These are phyloP conservation scores for Triangularia verruculosa DNA, from an alignment of 2,329 filamentous ascomycete genomes.

Conservation along the genomic window DNA sequence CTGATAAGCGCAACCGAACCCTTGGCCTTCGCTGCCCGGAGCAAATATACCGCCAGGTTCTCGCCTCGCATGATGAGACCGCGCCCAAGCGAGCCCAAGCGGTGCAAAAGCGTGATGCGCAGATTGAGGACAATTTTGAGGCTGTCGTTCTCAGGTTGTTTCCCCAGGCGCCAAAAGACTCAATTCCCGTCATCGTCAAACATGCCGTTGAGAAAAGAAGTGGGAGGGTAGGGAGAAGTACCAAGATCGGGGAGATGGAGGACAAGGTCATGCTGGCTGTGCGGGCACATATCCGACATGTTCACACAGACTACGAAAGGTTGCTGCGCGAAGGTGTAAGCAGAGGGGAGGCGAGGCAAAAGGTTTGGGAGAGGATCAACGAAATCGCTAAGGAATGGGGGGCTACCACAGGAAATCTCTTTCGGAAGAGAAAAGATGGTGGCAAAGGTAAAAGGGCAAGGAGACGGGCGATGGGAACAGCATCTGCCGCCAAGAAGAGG, in stretches of 20 bases:
- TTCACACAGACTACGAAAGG: slow-evolving; percentile 46
- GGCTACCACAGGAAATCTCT: background rate
- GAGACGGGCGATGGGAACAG: background rate
- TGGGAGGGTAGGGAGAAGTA: slow-evolving; percentile 46
- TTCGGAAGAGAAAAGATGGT: background rate
- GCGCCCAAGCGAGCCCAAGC: slow-evolving; percentile 33
- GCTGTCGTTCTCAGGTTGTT: slow-evolving; percentile 39
- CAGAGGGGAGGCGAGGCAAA: slow-evolving; percentile 25
- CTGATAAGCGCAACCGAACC: slow-evolving; percentile 22
- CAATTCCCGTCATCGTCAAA: slow-evolving; percentile 36
- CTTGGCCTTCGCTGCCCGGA: slow-evolving; percentile 42
- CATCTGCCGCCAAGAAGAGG: background rate
- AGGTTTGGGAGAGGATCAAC: slow-evolving; percentile 19
- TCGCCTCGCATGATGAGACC: slow-evolving; percentile 32
- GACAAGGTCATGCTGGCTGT: slow-evolving; percentile 46
- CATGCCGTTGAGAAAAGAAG: slow-evolving; percentile 45
- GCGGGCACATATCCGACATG: slow-evolving; percentile 48
- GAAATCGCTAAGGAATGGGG: slow-evolving; percentile 27
- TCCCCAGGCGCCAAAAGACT: slow-evolving; percentile 38
- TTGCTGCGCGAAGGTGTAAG: slow-evolving; percentile 29
- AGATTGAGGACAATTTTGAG: slow-evolving; percentile 33
- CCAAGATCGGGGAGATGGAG: slow-evolving; percentile 34
- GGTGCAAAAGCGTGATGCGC: slow-evolving; percentile 36
- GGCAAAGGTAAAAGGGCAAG: background rate
- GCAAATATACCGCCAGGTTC: slow-evolving; percentile 31